Percentiles rank a stretch among this genome's conserved stretches.
phyloP scores from a whole-genome alignment of 2,329 filamentous ascomycete species.

The Grosmannia clavigera region DNA sequence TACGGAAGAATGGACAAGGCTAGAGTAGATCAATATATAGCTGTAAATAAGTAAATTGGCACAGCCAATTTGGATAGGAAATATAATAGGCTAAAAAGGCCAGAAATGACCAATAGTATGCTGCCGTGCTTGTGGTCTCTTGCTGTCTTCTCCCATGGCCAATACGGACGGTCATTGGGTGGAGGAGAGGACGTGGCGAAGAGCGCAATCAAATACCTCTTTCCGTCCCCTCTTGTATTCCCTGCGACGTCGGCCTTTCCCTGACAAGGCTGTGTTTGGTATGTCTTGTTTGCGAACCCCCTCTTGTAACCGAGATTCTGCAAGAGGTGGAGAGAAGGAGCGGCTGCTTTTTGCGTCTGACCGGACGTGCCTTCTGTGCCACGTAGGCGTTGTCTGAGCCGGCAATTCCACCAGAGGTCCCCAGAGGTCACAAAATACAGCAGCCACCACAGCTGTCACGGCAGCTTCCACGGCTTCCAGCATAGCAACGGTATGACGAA shows the following conservation, averaged over 20 bases:
- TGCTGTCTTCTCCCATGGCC: no score
- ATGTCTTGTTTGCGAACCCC: background rate
- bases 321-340: background rate
- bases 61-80: background rate
- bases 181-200: background rate
- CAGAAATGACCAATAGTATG: background rate
- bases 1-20: background rate
- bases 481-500: no score
- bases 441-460: no score
- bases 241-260: no score
- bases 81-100: background rate
- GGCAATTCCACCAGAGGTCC: background rate
- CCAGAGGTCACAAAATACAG: no score
- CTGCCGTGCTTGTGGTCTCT: background rate
- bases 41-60: background rate
- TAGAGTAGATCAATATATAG: background rate
- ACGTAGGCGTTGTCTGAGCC: background rate
- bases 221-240: no score
- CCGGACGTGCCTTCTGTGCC: background rate
- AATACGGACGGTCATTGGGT: no score
- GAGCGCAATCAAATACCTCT: background rate
- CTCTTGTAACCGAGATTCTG: background rate
- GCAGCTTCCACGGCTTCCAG: no score
- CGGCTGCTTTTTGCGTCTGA: background rate
- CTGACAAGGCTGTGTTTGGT: background rate